Evolutionary conservation across 768 basidiomycete genomes (phyloP).

Genomic region (Suillus variegatus): DNA sequence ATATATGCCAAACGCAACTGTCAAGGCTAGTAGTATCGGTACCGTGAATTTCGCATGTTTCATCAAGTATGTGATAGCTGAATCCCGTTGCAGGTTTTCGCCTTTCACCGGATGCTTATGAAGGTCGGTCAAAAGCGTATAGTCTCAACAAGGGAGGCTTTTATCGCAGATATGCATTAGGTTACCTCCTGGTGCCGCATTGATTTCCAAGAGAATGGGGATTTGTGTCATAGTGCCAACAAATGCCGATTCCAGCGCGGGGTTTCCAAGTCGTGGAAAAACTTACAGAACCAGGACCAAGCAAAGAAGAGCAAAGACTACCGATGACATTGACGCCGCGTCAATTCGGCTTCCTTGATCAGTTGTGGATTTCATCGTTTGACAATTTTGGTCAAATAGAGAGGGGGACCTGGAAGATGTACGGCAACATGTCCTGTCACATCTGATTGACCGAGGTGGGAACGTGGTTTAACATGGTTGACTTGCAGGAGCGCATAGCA

Average conservation of each 20-base stretch:
- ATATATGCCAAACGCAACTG: neutral
- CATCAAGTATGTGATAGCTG: neutral
- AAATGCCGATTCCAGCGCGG: constrained; percentile 4
- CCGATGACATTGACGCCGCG: neutral
- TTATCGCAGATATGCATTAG: neutral
- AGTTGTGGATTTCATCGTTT: neutral
- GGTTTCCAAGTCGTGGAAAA: constrained; percentile 6
- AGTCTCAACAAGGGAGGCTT: neutral
- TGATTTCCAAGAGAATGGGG: neutral
- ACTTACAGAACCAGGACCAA: neutral
- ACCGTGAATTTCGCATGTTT: neutral
- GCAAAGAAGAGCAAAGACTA: constrained; percentile 3
- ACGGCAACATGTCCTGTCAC: neutral
- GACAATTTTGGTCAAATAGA: neutral
- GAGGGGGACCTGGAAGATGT: neutral
- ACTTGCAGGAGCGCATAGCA: neutral
- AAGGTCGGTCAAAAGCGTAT: neutral
- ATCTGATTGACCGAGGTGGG: neutral
- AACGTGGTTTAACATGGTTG: neutral
- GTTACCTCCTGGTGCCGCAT: neutral
- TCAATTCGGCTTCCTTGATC: neutral
- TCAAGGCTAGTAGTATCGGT: neutral
- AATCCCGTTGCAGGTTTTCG: neutral
- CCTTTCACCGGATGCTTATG: neutral
- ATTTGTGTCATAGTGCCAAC: neutral